These are phyloP conservation scores for Otatea glauca DNA, from an alignment of 176 grass and related monocot species.

Conservation along the genomic window DNA sequence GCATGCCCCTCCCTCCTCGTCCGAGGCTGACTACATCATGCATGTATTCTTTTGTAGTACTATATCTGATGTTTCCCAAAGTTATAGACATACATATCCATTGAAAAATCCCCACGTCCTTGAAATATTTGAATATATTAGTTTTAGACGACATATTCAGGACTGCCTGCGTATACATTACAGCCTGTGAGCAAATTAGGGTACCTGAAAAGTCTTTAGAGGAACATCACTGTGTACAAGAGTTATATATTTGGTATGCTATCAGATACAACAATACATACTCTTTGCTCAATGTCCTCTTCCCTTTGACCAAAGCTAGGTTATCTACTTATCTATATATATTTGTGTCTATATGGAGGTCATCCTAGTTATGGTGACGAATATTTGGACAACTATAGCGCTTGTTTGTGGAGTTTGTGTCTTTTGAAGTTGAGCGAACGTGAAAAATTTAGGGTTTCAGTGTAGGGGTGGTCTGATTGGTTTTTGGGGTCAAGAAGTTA, in stretches of 20 bases:
- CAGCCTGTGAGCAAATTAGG: not conserved
- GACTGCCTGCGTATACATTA: not conserved
- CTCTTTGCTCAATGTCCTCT: not conserved
- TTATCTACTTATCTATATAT: too few species aligned
- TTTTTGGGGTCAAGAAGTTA: too few species aligned
- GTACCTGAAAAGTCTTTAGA: conserved; percentile 1
- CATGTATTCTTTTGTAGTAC: not conserved
- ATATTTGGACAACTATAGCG: too few species aligned
- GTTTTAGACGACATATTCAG: too few species aligned
- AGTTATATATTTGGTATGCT: not conserved
- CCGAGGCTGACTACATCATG: not conserved
- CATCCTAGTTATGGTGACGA: too few species aligned
- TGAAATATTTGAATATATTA: not conserved
- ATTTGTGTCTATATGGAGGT: too few species aligned
- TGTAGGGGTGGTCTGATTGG: too few species aligned
- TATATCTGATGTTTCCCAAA: not conserved
- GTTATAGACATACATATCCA: not conserved
- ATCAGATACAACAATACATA: not conserved
- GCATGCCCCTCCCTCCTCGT: not conserved
- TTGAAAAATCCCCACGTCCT: not conserved
- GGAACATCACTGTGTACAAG: not conserved
- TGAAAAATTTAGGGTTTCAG: too few species aligned
- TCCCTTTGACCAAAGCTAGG: not conserved
- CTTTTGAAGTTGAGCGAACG: too few species aligned
- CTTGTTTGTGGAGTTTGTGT: too few species aligned